Conservation (phyloP, 306 rosid genomes). For the Prunus salicina region DNA sequence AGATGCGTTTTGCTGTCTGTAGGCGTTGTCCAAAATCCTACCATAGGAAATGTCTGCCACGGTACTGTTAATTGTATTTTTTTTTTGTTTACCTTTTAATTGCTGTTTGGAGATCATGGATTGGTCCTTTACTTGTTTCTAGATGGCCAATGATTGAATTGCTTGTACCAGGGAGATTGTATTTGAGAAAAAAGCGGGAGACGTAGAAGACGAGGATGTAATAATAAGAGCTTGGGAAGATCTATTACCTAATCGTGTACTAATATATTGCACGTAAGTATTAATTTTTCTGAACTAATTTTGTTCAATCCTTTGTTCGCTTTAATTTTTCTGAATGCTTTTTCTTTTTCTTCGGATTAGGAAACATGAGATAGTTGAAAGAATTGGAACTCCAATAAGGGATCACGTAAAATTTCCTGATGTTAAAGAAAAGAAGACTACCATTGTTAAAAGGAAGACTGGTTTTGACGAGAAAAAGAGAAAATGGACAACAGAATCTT, state of each 20-base stretch:
- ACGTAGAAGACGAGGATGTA: constrained; percentile 31
- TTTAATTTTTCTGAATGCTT: constrained; percentile 11
- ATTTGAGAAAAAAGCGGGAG: constrained; percentile 47
- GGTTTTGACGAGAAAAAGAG: constrained; percentile 23
- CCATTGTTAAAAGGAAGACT: constrained; percentile 26
- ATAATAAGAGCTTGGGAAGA: constrained; percentile 73
- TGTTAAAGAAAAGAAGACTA: constrained; percentile 29
- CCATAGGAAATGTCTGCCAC: constrained; percentile 91
- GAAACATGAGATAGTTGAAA: constrained; percentile 68
- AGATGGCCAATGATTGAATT: constrained; percentile 34
- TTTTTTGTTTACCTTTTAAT: constrained; percentile 4
- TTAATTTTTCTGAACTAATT: background rate
- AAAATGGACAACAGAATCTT: constrained; percentile 19
- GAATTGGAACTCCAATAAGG: constrained; percentile 69
- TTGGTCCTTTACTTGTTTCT: background rate
- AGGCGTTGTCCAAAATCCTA: constrained; percentile 93
- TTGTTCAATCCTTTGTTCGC: constrained; percentile 25
- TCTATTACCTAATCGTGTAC: constrained; percentile 74
- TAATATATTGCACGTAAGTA: constrained; percentile 91
- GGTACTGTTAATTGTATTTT: constrained; percentile 35
- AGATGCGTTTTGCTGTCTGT: constrained; percentile 79
- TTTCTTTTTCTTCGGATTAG: constrained; percentile 40
- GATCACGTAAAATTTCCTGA: constrained; percentile 72
- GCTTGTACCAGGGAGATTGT: constrained; percentile 57
- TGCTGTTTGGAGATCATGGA: constrained; percentile 2